A percentile compares a stretch with the other conserved stretches of the same genome.
Evolutionary conservation across 2,329 filamentous ascomycete genomes (phyloP).

Genomic region (Zopfia rhizophila): DNA sequence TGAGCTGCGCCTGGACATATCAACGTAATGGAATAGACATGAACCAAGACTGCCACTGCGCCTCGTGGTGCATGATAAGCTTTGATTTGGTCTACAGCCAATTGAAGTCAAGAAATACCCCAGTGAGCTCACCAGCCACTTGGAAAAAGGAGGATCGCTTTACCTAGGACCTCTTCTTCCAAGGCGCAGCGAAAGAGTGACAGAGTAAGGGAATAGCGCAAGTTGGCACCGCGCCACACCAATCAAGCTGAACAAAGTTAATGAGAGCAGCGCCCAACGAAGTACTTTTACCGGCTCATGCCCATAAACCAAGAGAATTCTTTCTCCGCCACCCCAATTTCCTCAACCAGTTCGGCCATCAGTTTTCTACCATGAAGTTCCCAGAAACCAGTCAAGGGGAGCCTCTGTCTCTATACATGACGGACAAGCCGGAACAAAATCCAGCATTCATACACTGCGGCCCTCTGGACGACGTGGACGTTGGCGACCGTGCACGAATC

Average conservation of each 20-base stretch:
- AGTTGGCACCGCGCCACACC: constrained; percentile 16
- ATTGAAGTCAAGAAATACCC: constrained; percentile 21
- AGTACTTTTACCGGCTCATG: constrained; percentile 15
- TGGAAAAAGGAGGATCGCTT: too few relatives aligned
- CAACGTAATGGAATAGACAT: constrained; percentile 14
- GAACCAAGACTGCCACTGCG: constrained; percentile 15
- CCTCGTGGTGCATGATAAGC: constrained; percentile 18
- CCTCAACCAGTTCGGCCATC: constrained; percentile 9
- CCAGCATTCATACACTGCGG: constrained; percentile 15
- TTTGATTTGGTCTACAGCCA: constrained; percentile 19
- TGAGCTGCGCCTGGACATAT: constrained; percentile 11
- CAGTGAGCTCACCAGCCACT: too few relatives aligned
- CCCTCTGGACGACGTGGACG: constrained; percentile 14
- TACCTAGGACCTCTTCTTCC: too few relatives aligned
- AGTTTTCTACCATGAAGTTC: constrained; percentile 22
- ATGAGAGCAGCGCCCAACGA: constrained; percentile 8
- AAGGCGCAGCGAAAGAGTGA: too few relatives aligned
- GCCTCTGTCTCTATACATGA: constrained; percentile 19
- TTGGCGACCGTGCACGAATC: constrained; percentile 36
- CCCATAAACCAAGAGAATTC: constrained; percentile 11
- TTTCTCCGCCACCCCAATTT: constrained; percentile 13
- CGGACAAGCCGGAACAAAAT: constrained; percentile 14
- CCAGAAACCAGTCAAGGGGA: constrained; percentile 17
- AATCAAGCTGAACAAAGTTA: constrained; percentile 7
- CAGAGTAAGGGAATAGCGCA: constrained; percentile 11